These are phyloP conservation scores for Starmerella stellata DNA, from an alignment of 805 yeast species.

Conservation along the genomic window DNA sequence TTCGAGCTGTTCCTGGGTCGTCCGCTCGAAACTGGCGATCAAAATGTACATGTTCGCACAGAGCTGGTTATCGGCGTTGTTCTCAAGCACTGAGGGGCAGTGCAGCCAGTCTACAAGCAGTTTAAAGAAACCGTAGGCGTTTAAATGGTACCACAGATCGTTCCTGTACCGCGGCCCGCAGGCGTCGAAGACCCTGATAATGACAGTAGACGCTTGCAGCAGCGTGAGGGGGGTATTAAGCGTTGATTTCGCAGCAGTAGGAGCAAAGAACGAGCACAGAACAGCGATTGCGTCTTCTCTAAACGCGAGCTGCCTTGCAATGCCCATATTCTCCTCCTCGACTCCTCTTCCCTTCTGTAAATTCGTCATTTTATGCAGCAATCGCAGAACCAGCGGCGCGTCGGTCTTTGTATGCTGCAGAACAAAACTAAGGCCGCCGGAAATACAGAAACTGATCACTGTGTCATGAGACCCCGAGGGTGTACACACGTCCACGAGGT, in stretches of 20 bases:
- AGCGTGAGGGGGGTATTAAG: constrained; percentile 1
- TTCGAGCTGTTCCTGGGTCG: constrained; percentile 30
- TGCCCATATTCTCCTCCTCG: constrained; percentile 5
- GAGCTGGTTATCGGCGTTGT: constrained; percentile 3
- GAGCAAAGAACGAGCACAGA: constrained; percentile 8
- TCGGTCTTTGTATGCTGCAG: constrained; percentile 7
- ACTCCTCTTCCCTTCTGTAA: background rate
- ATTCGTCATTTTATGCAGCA: constrained; percentile 5
- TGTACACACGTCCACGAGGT: constrained; percentile 10
- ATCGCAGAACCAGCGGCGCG: constrained; percentile 3
- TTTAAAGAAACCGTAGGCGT: constrained; percentile 9
- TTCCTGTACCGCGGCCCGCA: constrained; percentile 16
- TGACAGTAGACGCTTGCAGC: constrained; percentile 6
- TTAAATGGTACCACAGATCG: constrained; percentile 17
- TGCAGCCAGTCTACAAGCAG: constrained; percentile 10
- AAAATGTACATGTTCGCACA: constrained; percentile 11
- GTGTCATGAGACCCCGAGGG: constrained; percentile 6
- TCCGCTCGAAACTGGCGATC: constrained; percentile 22
- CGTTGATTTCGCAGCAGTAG: background rate
- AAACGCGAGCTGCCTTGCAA: constrained; percentile 13
- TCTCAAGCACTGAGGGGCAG: constrained; percentile 1
- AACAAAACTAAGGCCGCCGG: constrained; percentile 16
- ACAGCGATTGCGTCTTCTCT: constrained; percentile 13
- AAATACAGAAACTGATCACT: constrained; percentile 14
- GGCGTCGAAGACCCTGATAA: constrained; percentile 11